Evolutionary conservation across 495 filamentous ascomycete genomes (phyloP).

Genomic region (Copromyces sp.): DNA sequence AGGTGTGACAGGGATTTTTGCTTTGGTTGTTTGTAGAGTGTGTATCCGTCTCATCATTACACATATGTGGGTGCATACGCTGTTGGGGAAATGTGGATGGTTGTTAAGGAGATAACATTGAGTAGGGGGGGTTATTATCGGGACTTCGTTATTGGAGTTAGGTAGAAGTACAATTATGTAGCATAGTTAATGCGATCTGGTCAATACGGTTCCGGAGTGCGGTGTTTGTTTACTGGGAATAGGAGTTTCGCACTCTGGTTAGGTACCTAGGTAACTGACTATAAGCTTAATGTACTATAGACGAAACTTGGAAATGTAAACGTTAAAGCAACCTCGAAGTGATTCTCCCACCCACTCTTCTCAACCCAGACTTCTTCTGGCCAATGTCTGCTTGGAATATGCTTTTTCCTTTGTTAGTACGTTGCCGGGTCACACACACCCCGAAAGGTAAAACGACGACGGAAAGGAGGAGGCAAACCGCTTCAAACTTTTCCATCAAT

Average conservation of each 20-base stretch:
- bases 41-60: neutral
- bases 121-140: neutral
- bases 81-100: neutral
- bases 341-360: neutral
- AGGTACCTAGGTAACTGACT: neutral
- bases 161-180: neutral
- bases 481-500: neutral
- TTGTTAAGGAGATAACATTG: neutral
- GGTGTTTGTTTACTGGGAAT: neutral
- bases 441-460: neutral
- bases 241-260: neutral
- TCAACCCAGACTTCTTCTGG: neutral
- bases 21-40: slow-evolving; percentile 25
- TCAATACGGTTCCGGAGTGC: neutral
- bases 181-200: neutral
- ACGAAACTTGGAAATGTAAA: neutral
- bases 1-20: slow-evolving; percentile 31
- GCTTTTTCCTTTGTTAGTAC: neutral
- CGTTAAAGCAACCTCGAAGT: neutral
- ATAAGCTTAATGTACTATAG: neutral
- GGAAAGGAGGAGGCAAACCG: neutral
- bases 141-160: neutral
- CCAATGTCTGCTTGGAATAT: neutral
- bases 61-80: neutral
- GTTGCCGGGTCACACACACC: neutral